phyloP scores from a whole-genome alignment of 2,329 filamentous ascomycete species.

The Beauveria sp. region DNA sequence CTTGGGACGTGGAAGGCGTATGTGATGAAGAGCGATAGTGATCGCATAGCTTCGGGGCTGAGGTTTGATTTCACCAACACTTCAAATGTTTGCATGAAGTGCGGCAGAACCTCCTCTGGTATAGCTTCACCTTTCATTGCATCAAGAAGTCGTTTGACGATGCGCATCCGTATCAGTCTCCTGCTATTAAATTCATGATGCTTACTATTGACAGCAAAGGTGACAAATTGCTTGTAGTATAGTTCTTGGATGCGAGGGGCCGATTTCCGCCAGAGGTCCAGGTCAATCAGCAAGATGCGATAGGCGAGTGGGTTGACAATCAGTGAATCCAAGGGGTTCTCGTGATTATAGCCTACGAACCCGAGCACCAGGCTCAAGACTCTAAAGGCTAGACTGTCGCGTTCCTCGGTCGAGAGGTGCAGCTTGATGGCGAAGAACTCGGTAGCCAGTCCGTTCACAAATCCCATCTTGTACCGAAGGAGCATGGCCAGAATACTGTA shows the following conservation, averaged over 20 bases:
- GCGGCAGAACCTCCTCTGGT: constrained; percentile 60
- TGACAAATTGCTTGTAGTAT: constrained; percentile 88
- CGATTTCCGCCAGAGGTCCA: constrained; percentile 85
- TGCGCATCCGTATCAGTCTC: constrained; percentile 85
- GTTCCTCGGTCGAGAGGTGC: constrained; percentile 42
- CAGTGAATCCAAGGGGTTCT: constrained; percentile 76
- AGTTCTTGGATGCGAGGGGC: constrained; percentile 70
- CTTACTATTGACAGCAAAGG: constrained; percentile 84
- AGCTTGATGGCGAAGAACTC: constrained; percentile 32
- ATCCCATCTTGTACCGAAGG: constrained; percentile 73
- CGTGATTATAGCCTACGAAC: constrained; percentile 82
- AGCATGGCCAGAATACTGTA: constrained; percentile 83
- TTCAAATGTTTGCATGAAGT: constrained; percentile 73
- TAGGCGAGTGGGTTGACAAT: constrained; percentile 96
- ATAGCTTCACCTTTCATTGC: constrained; percentile 81
- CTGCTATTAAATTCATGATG: constrained; percentile 88
- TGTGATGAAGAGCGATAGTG: constrained; percentile 84
- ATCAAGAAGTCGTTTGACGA: constrained; percentile 83
- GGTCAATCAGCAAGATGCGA: constrained; percentile 81
- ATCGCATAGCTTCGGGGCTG: constrained; percentile 76
- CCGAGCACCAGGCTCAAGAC: constrained; percentile 70
- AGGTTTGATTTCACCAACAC: constrained; percentile 73
- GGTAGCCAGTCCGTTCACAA: constrained; percentile 25
- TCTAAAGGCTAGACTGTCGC: constrained; percentile 49
- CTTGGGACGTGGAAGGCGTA: constrained; percentile 68